These are phyloP conservation scores for Dictyostelium purpureum DNA, from an alignment of 78 protist species.

Conservation along the genomic window DNA sequence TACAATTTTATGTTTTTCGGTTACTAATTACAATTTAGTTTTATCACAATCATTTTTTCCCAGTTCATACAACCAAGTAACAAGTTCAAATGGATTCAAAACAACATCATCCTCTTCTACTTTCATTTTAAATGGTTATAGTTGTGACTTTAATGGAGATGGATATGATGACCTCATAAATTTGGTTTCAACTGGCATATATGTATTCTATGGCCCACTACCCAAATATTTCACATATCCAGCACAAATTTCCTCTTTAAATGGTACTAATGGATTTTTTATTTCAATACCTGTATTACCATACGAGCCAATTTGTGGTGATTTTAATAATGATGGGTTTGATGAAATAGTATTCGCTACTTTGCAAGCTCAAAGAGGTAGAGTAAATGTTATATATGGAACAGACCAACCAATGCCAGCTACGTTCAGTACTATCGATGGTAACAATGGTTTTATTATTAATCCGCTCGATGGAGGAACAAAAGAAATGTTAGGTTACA, in stretches of 20 bases:
- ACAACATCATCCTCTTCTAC: background rate
- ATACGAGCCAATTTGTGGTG: background rate
- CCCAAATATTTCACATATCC: background rate
- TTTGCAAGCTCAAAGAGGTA: background rate
- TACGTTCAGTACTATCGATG: background rate
- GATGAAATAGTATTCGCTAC: background rate
- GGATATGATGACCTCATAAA: background rate
- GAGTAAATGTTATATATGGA: background rate
- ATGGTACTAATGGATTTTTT: constrained; percentile 26
- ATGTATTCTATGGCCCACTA: constrained; percentile 16
- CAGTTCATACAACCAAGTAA: background rate
- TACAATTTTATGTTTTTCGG: too few relatives aligned
- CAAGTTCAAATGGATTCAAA: background rate
- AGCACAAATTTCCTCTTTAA: background rate
- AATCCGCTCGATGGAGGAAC: background rate
- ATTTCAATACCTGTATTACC: background rate
- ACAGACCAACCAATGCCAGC: background rate
- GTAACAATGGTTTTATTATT: background rate
- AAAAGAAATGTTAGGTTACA: background rate
- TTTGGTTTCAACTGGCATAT: background rate
- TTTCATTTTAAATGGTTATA: background rate
- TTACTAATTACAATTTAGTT: too few relatives aligned
- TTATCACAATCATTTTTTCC: background rate
- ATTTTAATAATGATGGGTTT: constrained; percentile 16
- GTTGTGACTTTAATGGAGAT: constrained; percentile 11